Conservation (phyloP, 2,329 filamentous ascomycete species). For the Thielaviopsis euricoi region DNA sequence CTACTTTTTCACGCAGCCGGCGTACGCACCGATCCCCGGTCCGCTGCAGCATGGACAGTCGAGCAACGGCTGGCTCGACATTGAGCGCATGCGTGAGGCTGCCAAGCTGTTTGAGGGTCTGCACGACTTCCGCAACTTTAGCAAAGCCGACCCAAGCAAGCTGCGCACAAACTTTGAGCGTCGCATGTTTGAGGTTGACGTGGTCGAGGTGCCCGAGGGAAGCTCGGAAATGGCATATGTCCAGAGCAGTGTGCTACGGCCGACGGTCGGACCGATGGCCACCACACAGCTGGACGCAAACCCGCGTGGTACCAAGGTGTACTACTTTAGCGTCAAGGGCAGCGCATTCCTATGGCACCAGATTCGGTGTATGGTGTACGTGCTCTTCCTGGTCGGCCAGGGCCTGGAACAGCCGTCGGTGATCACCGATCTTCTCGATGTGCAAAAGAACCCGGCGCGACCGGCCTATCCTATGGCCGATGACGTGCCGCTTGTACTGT, state of each 20-base stretch:
- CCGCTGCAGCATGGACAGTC: slow-evolving; percentile 17
- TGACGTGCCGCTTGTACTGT: slow-evolving; percentile 79
- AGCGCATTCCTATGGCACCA: slow-evolving; percentile 97
- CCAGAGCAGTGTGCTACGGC: slow-evolving; percentile 22
- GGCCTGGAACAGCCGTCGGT: slow-evolving; percentile 62
- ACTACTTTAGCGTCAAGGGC: slow-evolving; percentile 75
- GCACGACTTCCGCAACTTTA: slow-evolving; percentile 95
- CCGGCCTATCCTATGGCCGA: slow-evolving; percentile 84
- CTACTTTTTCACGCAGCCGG: slow-evolving; percentile 96
- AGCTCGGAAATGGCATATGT: slow-evolving; percentile 41
- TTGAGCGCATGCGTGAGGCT: slow-evolving; percentile 69
- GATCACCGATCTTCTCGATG: slow-evolving; percentile 59
- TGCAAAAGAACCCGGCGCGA: slow-evolving; percentile 51
- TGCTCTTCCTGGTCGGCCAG: slow-evolving; percentile 88
- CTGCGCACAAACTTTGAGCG: slow-evolving; percentile 73
- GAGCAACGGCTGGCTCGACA: slow-evolving; percentile 58
- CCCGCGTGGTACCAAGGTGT: slow-evolving; percentile 43
- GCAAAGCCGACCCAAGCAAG: slow-evolving; percentile 81
- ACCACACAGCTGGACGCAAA: slow-evolving; percentile 1
- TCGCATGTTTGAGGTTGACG: slow-evolving; percentile 62
- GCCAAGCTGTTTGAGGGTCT: slow-evolving; percentile 65
- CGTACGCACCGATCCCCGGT: slow-evolving; percentile 44
- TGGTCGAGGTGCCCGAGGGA: slow-evolving; percentile 49
- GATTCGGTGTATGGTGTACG: slow-evolving; percentile 81
- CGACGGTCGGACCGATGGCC: slow-evolving; percentile 12